Percentiles rank a stretch among this genome's conserved stretches.
phyloP scores from a whole-genome alignment of 1,284 basidiomycete genomes.

The Malassezia japonica region DNA sequence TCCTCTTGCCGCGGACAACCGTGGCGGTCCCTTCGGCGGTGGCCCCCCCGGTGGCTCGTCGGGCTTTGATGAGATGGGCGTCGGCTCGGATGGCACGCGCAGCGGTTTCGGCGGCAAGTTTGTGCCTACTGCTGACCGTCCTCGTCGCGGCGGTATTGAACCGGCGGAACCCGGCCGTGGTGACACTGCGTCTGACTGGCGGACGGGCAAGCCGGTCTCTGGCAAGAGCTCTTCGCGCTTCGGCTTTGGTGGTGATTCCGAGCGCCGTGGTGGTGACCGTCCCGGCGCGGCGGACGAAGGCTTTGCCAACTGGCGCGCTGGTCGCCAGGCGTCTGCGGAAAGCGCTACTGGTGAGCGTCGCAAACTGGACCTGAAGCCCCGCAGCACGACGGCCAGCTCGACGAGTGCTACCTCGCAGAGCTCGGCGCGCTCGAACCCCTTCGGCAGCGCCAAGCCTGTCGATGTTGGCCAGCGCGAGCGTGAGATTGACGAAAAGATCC shows the following conservation, averaged over 20 bases:
- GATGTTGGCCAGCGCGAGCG: constrained; percentile 69
- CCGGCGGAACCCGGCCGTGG: constrained; percentile 33
- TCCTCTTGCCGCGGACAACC: constrained; percentile 54
- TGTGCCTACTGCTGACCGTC: constrained; percentile 15
- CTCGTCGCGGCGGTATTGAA: constrained; percentile 24
- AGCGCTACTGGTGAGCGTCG: constrained; percentile 35
- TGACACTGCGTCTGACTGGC: constrained; percentile 40
- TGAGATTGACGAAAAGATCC: constrained; percentile 56
- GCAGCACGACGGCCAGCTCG: constrained; percentile 55
- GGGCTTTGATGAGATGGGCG: constrained; percentile 45
- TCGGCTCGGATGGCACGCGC: constrained; percentile 29
- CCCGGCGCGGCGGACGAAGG: constrained; percentile 14
- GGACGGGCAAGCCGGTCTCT: constrained; percentile 41
- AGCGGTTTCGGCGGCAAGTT: constrained; percentile 43
- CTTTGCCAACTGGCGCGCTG: constrained; percentile 27
- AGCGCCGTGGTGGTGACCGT: constrained; percentile 12
- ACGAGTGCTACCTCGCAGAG: constrained; percentile 66
- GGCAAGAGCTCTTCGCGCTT: constrained; percentile 23
- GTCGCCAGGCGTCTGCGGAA: constrained; percentile 22
- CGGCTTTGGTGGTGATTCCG: constrained; percentile 27
- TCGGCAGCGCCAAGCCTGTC: constrained; percentile 82
- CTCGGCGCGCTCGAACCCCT: constrained; percentile 56
- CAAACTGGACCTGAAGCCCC: constrained; percentile 45
- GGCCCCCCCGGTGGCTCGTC: constrained; percentile 14
- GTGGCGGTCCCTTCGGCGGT: constrained; percentile 9